Conservation (phyloP, 2,329 filamentous ascomycete genomes). For the Verticillium longisporum region DNA sequence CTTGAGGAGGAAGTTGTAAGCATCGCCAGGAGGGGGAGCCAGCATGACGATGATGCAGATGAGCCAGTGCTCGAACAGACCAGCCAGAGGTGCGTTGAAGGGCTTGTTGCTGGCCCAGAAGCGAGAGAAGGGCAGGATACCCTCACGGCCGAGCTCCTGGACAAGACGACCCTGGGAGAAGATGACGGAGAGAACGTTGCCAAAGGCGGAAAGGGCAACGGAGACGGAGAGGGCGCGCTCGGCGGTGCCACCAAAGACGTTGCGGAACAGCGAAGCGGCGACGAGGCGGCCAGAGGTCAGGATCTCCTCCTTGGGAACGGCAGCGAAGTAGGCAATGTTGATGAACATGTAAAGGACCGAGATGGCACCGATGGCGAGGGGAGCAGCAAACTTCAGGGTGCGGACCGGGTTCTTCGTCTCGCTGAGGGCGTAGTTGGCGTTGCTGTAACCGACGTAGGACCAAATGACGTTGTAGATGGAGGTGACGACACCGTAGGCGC, state of each 20-base stretch:
- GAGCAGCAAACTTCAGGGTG: conserved; percentile 59
- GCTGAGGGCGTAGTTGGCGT: conserved; percentile 59
- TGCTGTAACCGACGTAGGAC: conserved; percentile 62
- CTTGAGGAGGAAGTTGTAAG: conserved; percentile 58
- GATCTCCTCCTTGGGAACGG: conserved; percentile 46
- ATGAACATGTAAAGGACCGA: conserved; percentile 58
- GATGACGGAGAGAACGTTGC: conserved; percentile 61
- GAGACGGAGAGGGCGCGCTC: conserved; percentile 58
- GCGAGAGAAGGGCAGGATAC: conserved; percentile 55
- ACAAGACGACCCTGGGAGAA: conserved; percentile 62
- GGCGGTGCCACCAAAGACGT: conserved; percentile 45
- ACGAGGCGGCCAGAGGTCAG: conserved; percentile 42
- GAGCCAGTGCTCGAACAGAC: conserved; percentile 57
- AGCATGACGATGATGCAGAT: conserved; percentile 60
- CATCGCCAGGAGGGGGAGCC: conserved; percentile 59
- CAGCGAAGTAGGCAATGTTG: conserved; percentile 62
- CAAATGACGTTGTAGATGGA: conserved; percentile 68
- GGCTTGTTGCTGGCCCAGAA: conserved; percentile 60
- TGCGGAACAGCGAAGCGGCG: conserved; percentile 48
- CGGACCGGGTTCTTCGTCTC: conserved; percentile 60
- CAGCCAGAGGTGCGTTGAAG: conserved; percentile 55
- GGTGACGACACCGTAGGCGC: conserved; percentile 61
- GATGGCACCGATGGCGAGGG: conserved; percentile 50
- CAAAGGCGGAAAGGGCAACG: conserved; percentile 60
- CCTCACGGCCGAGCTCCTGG: conserved; percentile 60